A percentile compares a stretch with the other conserved stretches of the same genome.
These are phyloP conservation scores for Talaromyces borbonicus DNA, from an alignment of 495 filamentous ascomycete genomes.

Conservation along the genomic window DNA sequence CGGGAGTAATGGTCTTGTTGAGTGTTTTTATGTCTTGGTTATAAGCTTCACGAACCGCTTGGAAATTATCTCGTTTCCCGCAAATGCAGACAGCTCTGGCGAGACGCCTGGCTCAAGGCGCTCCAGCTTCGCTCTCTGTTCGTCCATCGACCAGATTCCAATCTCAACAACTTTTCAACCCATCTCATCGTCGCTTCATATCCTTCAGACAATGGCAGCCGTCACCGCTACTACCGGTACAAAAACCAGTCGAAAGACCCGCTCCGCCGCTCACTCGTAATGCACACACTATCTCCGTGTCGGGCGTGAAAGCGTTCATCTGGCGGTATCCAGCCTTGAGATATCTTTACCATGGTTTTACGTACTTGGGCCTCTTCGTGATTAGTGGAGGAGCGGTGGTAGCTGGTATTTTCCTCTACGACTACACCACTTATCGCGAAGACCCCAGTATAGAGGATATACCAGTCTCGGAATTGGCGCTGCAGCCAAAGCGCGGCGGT, in stretches of 20 bases:
- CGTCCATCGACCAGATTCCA: constrained; percentile 1
- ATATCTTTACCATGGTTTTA: constrained; percentile 26
- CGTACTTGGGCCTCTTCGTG: constrained; percentile 50
- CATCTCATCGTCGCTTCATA: not conserved
- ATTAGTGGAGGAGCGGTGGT: constrained; percentile 45
- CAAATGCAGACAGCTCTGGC: constrained; percentile 5
- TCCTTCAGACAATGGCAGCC: constrained; percentile 2
- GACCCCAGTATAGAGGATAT: constrained; percentile 56
- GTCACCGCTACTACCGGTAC: not conserved
- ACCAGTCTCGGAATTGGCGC: constrained; percentile 68
- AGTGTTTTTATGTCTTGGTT: not conserved
- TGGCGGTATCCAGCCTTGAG: constrained; percentile 1
- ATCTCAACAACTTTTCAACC: not conserved
- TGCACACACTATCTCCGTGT: constrained; percentile 3
- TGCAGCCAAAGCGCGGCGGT: constrained; percentile 74
- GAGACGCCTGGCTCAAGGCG: constrained; percentile 1
- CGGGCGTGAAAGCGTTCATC: not conserved
- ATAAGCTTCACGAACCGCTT: not conserved
- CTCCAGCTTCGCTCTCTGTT: not conserved
- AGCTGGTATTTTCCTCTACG: constrained; percentile 85
- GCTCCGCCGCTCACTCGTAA: not conserved
- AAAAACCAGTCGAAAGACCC: not conserved
- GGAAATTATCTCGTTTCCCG: not conserved
- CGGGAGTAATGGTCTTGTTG: not conserved
- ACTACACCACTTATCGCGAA: constrained; percentile 81